Conservation (phyloP, 805 yeast species). For the Kodamaea restingae region DNA sequence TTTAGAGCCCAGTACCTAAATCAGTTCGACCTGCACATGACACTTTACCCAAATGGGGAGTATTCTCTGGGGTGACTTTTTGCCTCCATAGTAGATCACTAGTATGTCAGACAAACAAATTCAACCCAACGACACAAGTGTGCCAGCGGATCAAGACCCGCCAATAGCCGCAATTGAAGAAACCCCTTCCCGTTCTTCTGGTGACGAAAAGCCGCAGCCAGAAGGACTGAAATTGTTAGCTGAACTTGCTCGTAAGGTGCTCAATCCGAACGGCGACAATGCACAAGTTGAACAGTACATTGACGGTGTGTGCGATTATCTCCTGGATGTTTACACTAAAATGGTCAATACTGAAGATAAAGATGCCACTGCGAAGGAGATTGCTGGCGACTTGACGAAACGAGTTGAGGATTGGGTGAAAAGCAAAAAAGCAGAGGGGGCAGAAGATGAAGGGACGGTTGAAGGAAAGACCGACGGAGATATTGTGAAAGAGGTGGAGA, state of each 20-base stretch:
- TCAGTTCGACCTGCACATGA: no score
- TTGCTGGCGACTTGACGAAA: constrained; percentile 30
- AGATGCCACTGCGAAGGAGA: constrained; percentile 30
- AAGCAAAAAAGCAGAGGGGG: constrained; percentile 8
- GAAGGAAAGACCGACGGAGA: no score
- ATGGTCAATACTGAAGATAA: constrained; percentile 31
- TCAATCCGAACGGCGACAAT: constrained; percentile 30
- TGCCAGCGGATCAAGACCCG: no score
- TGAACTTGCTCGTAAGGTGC: constrained; percentile 12
- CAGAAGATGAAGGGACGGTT: background rate
- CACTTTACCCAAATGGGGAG: background rate
- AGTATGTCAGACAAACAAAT: background rate
- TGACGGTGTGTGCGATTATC: constrained; percentile 23
- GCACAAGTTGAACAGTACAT: constrained; percentile 26
- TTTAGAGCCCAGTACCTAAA: no score
- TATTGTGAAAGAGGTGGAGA: no score
- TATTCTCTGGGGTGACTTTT: background rate
- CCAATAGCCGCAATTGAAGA: no score
- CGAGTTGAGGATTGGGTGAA: constrained; percentile 27
- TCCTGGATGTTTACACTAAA: constrained; percentile 22
- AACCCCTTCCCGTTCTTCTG: no score
- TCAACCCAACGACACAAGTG: no score
- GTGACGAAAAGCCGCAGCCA: constrained; percentile 4
- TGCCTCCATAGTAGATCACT: background rate
- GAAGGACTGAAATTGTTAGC: constrained; percentile 12